Percentiles rank a stretch among this genome's conserved stretches.
Conservation (phyloP, 1,139 yeast species). For the Zygosaccharomyces pseudobailii region DNA sequence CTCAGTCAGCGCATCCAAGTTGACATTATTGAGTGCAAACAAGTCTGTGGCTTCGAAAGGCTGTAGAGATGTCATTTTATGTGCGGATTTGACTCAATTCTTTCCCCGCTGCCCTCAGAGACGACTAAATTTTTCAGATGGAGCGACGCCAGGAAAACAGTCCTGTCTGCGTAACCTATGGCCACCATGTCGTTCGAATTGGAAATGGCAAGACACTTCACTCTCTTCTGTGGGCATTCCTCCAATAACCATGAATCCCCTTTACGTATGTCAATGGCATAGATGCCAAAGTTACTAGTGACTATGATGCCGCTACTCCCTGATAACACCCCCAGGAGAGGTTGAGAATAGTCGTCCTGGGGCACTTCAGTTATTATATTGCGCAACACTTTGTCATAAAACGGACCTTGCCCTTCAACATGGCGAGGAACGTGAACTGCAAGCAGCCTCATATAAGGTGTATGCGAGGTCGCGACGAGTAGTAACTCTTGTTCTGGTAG, state of each 20-base stretch:
- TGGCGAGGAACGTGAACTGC: constrained; percentile 41
- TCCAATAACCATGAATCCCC: constrained; percentile 36
- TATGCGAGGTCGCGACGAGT: constrained; percentile 67
- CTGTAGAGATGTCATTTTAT: constrained; percentile 32
- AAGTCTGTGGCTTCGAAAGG: constrained; percentile 88
- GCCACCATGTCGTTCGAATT: constrained; percentile 8
- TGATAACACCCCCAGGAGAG: constrained; percentile 43
- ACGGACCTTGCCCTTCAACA: constrained; percentile 13
- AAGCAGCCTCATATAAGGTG: constrained; percentile 68
- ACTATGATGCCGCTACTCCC: constrained; percentile 54
- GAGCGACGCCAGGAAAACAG: background rate
- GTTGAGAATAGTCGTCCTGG: constrained; percentile 65
- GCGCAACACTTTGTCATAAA: constrained; percentile 45
- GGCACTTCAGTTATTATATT: constrained; percentile 61
- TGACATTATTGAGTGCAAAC: constrained; percentile 65
- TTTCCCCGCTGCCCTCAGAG: background rate
- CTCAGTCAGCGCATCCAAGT: constrained; percentile 84
- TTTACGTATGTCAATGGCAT: constrained; percentile 50
- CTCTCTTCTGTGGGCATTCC: constrained; percentile 39
- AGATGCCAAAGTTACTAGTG: constrained; percentile 63
- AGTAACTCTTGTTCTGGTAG: constrained; percentile 26
- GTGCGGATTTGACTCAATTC: background rate
- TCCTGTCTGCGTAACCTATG: constrained; percentile 14
- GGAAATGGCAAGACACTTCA: constrained; percentile 44
- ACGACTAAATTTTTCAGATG: background rate